A percentile compares a stretch with the other conserved stretches of the same genome.
phyloP scores from a whole-genome alignment of 2,329 filamentous ascomycete genomes.

The Beauveria bassiana region DNA sequence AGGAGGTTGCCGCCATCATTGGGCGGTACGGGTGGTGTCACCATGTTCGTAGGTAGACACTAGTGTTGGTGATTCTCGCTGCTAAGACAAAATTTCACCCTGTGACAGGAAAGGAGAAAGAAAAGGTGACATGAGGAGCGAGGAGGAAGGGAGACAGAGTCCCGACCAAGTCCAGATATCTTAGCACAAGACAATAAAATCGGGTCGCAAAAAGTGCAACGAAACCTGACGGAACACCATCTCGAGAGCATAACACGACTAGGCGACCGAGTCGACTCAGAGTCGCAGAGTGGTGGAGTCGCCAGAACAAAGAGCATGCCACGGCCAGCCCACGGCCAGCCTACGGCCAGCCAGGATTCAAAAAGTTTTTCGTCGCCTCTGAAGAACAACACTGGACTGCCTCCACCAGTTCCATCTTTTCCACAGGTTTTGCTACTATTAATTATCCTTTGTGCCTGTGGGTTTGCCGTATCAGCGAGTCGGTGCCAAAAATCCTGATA shows the following conservation, averaged over 20 bases:
- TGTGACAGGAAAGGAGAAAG: not conserved
- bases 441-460: not conserved
- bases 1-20: not conserved
- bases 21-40: not conserved
- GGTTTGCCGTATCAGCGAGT: not conserved
- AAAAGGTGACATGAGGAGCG: not conserved
- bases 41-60: slow-evolving; percentile 11
- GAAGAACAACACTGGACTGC: not conserved
- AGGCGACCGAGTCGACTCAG: not conserved
- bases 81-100: slow-evolving; percentile 8
- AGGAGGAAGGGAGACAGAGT: not conserved
- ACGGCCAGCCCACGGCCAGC: not conserved
- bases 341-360: not conserved
- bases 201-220: slow-evolving; percentile 7
- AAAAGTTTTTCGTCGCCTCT: not conserved
- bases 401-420: slow-evolving; percentile 4
- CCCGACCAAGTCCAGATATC: not conserved
- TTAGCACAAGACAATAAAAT: slow-evolving; percentile 11
- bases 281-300: not conserved
- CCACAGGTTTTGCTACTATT: not conserved
- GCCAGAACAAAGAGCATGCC: not conserved
- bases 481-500: not conserved
- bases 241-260: not conserved
- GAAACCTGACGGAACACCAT: not conserved
- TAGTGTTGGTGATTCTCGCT: slow-evolving; percentile 8